These are phyloP conservation scores for Ascoidea rubescens DNA, from an alignment of 805 yeast genomes.

Conservation along the genomic window DNA sequence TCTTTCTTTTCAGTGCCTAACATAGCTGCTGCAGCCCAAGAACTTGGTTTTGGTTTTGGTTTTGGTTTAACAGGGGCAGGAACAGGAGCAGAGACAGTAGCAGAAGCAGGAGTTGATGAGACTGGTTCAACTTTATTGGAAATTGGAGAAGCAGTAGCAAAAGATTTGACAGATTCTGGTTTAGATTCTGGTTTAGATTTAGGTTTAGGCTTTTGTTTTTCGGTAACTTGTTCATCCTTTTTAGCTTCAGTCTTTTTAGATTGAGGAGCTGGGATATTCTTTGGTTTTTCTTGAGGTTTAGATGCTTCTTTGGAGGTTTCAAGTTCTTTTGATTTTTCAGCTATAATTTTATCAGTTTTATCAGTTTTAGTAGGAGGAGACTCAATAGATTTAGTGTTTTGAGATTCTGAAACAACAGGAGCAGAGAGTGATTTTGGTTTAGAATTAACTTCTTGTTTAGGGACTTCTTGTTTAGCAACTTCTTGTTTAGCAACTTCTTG, in stretches of 20 bases:
- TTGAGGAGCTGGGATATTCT: not conserved
- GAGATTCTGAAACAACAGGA: not conserved
- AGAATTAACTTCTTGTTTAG: not conserved
- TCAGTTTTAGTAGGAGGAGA: not conserved
- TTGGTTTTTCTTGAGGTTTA: not conserved
- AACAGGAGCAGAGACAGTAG: conserved; percentile 1
- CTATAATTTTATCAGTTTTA: not conserved
- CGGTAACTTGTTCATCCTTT: not conserved
- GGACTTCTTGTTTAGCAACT: not conserved
- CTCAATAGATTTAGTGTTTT: too few relatives aligned
- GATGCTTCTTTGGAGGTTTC: not conserved
- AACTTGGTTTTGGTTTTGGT: conserved; percentile 1
- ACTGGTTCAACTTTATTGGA: conserved; percentile 1
- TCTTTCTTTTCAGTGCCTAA: not conserved
- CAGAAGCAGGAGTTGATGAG: not conserved
- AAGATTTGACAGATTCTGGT: not conserved
- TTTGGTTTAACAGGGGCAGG: not conserved
- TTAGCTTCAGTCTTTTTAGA: not conserved
- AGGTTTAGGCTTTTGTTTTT: not conserved
- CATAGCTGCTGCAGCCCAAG: conserved; percentile 2
- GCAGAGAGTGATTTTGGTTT: not conserved
- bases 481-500: not conserved
- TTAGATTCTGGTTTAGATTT: not conserved
- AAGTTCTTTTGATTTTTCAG: not conserved
- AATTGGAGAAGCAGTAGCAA: not conserved